Conservation (phyloP, 257 asterid species). For the Solanum sparsipilum region DNA sequence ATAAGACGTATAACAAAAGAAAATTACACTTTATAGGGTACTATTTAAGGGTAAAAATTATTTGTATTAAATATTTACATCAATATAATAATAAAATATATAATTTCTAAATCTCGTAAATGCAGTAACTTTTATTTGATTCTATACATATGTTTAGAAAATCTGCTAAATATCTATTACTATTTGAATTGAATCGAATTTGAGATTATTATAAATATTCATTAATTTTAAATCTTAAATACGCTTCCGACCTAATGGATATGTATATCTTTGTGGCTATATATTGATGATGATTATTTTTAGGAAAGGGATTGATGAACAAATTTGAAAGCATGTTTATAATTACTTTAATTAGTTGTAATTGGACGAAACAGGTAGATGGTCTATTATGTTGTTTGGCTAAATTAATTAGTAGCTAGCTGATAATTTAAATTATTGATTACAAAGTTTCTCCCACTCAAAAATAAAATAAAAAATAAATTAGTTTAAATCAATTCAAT, state of each 20-base stretch:
- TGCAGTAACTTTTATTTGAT: neutral
- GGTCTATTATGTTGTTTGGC: neutral
- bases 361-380: neutral
- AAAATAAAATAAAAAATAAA: neutral
- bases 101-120: neutral
- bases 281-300: neutral
- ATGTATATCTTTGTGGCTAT: neutral
- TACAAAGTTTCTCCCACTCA: neutral
- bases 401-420: neutral
- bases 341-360: neutral
- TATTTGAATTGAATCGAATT: neutral
- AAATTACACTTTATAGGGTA: neutral
- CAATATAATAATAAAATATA: neutral
- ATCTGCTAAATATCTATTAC: neutral
- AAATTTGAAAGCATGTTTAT: neutral
- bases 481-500: neutral
- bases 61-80: neutral
- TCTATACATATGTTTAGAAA: neutral
- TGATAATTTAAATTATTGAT: neutral
- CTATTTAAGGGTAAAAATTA: neutral
- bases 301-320: neutral
- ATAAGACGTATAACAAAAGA: neutral
- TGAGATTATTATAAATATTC: neutral
- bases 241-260: neutral
- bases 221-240: neutral